These are phyloP conservation scores for Halenospora varia DNA, from an alignment of 495 filamentous ascomycete species.

Conservation along the genomic window DNA sequence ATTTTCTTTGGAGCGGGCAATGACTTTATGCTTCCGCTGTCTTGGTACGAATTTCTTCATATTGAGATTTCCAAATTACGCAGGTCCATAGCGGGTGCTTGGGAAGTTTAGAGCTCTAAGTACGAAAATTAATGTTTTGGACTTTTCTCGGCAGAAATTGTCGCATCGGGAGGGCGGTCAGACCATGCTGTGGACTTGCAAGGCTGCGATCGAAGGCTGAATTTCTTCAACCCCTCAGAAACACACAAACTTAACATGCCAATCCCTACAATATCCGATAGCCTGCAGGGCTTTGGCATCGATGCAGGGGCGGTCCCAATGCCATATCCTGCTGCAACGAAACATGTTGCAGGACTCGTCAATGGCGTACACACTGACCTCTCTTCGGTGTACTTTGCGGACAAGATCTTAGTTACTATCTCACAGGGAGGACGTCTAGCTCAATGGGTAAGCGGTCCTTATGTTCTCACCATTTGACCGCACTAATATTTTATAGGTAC, in stretches of 20 bases:
- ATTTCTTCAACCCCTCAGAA: neutral
- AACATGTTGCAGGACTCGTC: constrained; percentile 58
- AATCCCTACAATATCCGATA: constrained; percentile 6
- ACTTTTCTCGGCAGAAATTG: neutral
- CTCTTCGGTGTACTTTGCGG: constrained; percentile 68
- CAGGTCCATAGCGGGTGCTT: neutral
- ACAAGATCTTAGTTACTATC: constrained; percentile 90
- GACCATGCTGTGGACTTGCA: neutral
- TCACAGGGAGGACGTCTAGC: constrained; percentile 80
- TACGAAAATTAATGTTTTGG: too few species aligned
- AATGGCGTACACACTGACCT: constrained; percentile 69
- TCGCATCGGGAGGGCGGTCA: neutral
- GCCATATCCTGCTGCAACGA: constrained; percentile 71
- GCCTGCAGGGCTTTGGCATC: constrained; percentile 2
- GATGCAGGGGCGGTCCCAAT: constrained; percentile 7
- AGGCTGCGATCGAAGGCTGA: constrained; percentile 10
- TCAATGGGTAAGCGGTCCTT: constrained; percentile 68
- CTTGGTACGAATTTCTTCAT: constrained; percentile 79
- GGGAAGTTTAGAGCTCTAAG: too few species aligned
- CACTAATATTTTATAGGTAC: constrained; percentile 56
- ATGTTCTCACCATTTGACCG: neutral
- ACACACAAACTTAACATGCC: constrained; percentile 1
- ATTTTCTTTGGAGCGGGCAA: constrained; percentile 49
- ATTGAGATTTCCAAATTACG: constrained; percentile 6
- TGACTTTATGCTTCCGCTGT: constrained; percentile 72